phyloP scores from a whole-genome alignment of 805 yeast genomes.

The Yamadazyma ubonensis region DNA sequence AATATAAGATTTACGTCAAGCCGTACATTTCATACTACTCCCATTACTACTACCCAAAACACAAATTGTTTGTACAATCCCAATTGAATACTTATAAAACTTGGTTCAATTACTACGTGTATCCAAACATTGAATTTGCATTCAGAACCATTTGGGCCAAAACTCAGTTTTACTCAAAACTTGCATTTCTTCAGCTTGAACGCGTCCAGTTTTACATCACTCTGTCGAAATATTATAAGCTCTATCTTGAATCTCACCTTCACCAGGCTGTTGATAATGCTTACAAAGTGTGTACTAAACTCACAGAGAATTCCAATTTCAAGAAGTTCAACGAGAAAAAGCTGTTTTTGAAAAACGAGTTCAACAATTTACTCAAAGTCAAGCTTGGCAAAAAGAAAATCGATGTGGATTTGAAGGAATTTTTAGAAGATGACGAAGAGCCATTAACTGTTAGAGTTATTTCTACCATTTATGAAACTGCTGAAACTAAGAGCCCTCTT shows the following conservation, averaged over 20 bases:
- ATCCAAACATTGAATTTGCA: constrained; percentile 2
- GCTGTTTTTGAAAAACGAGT: constrained; percentile 25
- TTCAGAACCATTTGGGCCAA: not conserved
- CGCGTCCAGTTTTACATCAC: constrained; percentile 3
- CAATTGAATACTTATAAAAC: not conserved
- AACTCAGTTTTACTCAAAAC: constrained; percentile 1
- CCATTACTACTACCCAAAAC: constrained; percentile 12
- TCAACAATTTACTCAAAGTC: constrained; percentile 22
- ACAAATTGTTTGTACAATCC: constrained; percentile 7
- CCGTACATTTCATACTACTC: constrained; percentile 9
- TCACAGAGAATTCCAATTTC: constrained; percentile 14
- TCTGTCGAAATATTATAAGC: constrained; percentile 7
- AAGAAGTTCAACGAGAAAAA: constrained; percentile 22
- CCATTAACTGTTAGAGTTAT: constrained; percentile 23
- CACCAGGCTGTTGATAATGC: not conserved
- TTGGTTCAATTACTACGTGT: constrained; percentile 1
- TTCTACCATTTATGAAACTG: constrained; percentile 24
- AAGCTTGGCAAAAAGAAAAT: constrained; percentile 13
- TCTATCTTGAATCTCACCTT: constrained; percentile 5
- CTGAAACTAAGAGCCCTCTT: constrained; percentile 6
- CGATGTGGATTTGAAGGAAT: constrained; percentile 19
- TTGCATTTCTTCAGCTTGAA: constrained; percentile 1
- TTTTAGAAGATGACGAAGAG: constrained; percentile 21
- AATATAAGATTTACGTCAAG: constrained; percentile 14
- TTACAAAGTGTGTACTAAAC: constrained; percentile 6